Conservation (phyloP, 2,329 filamentous ascomycete species). For the Gaeumannomyces tritici region DNA sequence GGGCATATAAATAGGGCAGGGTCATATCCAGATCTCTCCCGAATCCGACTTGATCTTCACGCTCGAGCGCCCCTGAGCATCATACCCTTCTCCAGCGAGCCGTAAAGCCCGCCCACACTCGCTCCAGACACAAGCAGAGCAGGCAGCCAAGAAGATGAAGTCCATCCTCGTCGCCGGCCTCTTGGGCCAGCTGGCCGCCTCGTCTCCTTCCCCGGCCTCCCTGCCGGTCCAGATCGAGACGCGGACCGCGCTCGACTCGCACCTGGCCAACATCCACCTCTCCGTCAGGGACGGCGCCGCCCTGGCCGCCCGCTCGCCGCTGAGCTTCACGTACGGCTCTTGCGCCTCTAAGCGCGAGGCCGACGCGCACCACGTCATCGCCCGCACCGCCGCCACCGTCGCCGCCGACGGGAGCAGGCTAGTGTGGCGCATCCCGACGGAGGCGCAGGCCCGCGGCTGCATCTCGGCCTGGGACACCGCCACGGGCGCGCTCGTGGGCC, state of each 20-base stretch:
- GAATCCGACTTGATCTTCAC: background rate
- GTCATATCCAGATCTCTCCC: background rate
- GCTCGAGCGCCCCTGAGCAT: background rate
- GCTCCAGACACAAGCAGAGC: background rate
- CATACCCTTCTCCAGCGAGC: background rate
- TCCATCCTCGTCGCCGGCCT: background rate
- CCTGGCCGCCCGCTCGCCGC: background rate
- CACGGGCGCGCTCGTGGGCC: conserved; percentile 7
- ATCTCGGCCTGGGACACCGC: conserved; percentile 8
- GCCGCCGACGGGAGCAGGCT: conserved; percentile 6
- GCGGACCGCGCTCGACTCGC: conserved; percentile 4
- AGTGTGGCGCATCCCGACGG: conserved; percentile 9
- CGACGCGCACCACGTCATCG: conserved; percentile 9
- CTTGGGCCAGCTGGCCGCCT: background rate
- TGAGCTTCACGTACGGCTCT: conserved; percentile 8
- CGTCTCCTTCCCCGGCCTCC: background rate
- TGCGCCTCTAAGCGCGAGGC: background rate
- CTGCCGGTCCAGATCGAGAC: conserved; percentile 8
- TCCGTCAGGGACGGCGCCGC: conserved; percentile 4
- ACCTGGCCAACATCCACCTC: conserved; percentile 10
- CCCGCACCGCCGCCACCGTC: background rate
- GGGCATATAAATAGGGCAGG: background rate
- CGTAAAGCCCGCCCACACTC: background rate
- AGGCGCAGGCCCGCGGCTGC: conserved; percentile 7
- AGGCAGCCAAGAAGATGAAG: background rate